Conservation (phyloP, 495 filamentous ascomycete genomes). For the Apiosordaria backusii region DNA sequence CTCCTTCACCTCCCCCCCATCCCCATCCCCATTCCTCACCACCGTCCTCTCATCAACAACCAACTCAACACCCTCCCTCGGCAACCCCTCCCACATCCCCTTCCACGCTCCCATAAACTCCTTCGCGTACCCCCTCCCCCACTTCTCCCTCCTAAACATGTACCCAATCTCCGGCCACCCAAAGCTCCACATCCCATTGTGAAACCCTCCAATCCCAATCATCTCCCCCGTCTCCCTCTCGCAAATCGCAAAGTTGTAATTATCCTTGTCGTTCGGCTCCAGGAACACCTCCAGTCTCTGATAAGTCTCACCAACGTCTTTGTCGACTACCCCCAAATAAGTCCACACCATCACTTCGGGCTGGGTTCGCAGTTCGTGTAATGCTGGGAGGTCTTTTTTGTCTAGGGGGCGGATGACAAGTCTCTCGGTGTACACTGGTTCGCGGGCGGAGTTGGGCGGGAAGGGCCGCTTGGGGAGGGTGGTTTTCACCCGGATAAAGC, state of each 20-base stretch:
- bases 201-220: conserved; percentile 40
- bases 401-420: conserved; percentile 41
- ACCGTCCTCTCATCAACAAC: conserved; percentile 24
- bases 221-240: conserved; percentile 31
- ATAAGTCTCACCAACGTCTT: conserved; percentile 33
- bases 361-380: conserved; percentile 44
- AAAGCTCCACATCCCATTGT: conserved; percentile 17
- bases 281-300: conserved; percentile 31
- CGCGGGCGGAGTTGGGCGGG: conserved; percentile 27
- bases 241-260: conserved; percentile 43
- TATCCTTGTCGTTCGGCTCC: conserved; percentile 27
- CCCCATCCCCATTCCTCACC: conserved; percentile 23
- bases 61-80: conserved; percentile 34
- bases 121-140: conserved; percentile 45
- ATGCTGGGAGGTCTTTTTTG: conserved; percentile 36
- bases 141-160: conserved; percentile 41
- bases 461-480: conserved; percentile 33
- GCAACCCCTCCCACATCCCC: conserved; percentile 36
- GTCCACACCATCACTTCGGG: conserved; percentile 52
- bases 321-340: conserved; percentile 33
- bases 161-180: conserved; percentile 52
- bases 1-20: conserved; percentile 15
- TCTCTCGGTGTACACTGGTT: conserved; percentile 39
- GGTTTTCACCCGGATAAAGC: conserved; percentile 34
- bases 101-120: conserved; percentile 45